Evolutionary conservation across 345 rosid genomes (phyloP).

Genomic region (Capsella bursapastoris): DNA sequence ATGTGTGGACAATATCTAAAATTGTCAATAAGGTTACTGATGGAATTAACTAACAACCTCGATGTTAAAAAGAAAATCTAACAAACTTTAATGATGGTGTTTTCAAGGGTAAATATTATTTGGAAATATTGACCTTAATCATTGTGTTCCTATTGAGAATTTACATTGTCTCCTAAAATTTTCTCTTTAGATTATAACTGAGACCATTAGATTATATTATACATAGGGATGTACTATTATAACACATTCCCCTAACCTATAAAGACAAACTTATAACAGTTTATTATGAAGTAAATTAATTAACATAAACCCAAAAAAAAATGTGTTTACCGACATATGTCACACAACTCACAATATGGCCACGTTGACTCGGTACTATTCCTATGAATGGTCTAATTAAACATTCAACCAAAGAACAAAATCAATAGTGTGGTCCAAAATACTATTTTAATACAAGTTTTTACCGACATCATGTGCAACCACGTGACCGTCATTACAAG

Average conservation of each 20-base stretch:
- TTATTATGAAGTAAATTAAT: background rate
- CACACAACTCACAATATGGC: constrained; percentile 16
- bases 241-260: background rate
- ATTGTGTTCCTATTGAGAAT: constrained; percentile 39
- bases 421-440: constrained; percentile 34
- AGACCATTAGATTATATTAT: background rate
- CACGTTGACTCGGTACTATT: constrained; percentile 5
- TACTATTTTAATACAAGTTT: background rate
- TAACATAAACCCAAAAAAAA: background rate
- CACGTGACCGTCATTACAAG: constrained; percentile 39
- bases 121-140: constrained; percentile 41
- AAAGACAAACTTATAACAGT: constrained; percentile 7
- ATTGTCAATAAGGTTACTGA: constrained; percentile 21
- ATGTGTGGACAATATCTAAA: constrained; percentile 5
- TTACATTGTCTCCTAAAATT: constrained; percentile 7
- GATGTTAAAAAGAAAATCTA: constrained; percentile 40
- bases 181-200: background rate
- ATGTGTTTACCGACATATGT: constrained; percentile 29
- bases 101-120: constrained; percentile 42
- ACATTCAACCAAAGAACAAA: constrained; percentile 27
- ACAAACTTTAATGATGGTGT: constrained; percentile 42
- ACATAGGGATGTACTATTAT: background rate
- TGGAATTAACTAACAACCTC: constrained; percentile 47
- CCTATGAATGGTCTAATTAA: constrained; percentile 21
- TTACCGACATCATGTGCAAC: constrained; percentile 44